A percentile compares a stretch with the other conserved stretches of the same genome.
Evolutionary conservation across 768 basidiomycete genomes (phyloP).

Genomic region (Termitomyces sp.): DNA sequence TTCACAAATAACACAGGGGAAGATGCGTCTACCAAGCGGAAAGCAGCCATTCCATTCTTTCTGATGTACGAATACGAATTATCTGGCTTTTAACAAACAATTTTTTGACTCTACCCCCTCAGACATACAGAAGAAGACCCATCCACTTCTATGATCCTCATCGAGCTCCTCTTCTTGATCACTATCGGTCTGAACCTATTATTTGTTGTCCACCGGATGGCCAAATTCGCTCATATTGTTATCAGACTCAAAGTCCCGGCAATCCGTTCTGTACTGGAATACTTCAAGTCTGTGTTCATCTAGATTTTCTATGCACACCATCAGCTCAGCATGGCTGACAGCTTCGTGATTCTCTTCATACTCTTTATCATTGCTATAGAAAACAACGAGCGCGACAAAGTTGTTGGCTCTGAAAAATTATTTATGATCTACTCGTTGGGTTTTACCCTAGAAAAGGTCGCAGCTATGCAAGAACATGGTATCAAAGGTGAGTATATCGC

Average conservation of each 20-base stretch:
- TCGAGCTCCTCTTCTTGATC: slow-evolving; percentile 89
- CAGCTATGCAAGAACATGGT: slow-evolving; percentile 94
- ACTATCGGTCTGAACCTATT: slow-evolving; percentile 65
- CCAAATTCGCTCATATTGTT: background rate
- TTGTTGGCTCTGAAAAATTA: slow-evolving; percentile 62
- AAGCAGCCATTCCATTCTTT: slow-evolving; percentile 83
- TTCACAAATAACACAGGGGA: slow-evolving; percentile 42
- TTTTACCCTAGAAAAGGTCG: slow-evolving; percentile 88
- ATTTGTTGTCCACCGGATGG: background rate
- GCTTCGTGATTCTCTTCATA: slow-evolving; percentile 76
- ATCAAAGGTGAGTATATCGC: slow-evolving; percentile 55
- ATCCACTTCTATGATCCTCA: slow-evolving; percentile 94
- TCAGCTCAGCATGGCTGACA: slow-evolving; percentile 19
- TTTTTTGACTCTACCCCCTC: background rate
- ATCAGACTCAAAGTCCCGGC: slow-evolving; percentile 88
- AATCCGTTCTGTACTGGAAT: slow-evolving; percentile 86
- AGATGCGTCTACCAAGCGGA: slow-evolving; percentile 89
- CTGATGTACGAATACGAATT: slow-evolving; percentile 56
- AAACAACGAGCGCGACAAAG: slow-evolving; percentile 47
- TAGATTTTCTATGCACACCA: background rate
- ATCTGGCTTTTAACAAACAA: background rate
- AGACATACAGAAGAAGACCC: slow-evolving; percentile 93
- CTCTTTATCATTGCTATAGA: slow-evolving; percentile 81
- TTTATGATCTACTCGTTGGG: slow-evolving; percentile 83
- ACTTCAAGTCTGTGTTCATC: slow-evolving; percentile 54